phyloP scores from a whole-genome alignment of 1,139 yeast genomes.

The Geotrichum restrictum region DNA sequence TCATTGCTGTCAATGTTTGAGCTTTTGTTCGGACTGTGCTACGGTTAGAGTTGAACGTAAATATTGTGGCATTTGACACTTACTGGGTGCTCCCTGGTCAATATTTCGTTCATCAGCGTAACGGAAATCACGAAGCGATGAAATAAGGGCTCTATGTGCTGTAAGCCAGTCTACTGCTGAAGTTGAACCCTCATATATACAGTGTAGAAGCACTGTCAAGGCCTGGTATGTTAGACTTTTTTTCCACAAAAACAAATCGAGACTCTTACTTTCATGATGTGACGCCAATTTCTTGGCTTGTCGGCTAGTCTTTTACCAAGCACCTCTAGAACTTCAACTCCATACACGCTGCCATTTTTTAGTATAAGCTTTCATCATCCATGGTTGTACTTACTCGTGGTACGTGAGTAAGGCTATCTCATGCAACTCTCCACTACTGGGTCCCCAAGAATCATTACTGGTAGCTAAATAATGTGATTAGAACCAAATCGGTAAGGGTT shows the following conservation, averaged over 20 bases:
- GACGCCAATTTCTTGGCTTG: constrained; percentile 83
- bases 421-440: constrained; percentile 70
- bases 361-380: neutral
- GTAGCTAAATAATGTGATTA: constrained; percentile 49
- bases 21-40: constrained; percentile 35
- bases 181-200: constrained; percentile 83
- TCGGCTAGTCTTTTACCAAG: constrained; percentile 78
- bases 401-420: constrained; percentile 67
- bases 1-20: constrained; percentile 29
- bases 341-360: constrained; percentile 44
- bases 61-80: constrained; percentile 13
- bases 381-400: constrained; percentile 40
- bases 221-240: constrained; percentile 39
- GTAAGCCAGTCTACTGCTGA: constrained; percentile 84
- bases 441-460: constrained; percentile 75
- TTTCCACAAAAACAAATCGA: neutral
- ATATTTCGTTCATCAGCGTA: constrained; percentile 35
- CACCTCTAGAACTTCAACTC: constrained; percentile 77
- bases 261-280: constrained; percentile 57
- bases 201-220: constrained; percentile 76
- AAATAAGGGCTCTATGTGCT: constrained; percentile 71
- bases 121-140: constrained; percentile 57
- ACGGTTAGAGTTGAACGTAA: constrained; percentile 15
- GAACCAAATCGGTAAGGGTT: neutral
- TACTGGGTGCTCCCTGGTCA: constrained; percentile 34